Conservation (phyloP, 1,284 basidiomycete species). For the Agroathelia rolfsii region DNA sequence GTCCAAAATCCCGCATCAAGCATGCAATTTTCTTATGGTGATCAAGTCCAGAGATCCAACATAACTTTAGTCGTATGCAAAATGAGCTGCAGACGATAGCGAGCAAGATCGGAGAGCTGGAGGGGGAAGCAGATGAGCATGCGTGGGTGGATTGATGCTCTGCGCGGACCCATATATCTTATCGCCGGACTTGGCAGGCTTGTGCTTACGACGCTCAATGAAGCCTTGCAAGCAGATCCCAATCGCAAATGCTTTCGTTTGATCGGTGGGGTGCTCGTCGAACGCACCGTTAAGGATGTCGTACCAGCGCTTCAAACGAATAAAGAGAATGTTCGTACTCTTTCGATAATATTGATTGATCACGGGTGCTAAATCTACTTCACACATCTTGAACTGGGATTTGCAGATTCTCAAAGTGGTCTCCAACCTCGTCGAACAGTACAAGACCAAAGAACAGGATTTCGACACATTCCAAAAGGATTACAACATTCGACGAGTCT, state of each 20-base stretch:
- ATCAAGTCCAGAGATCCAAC: slow-evolving; percentile 63
- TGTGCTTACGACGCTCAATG: slow-evolving; percentile 81
- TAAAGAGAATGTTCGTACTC: slow-evolving; percentile 60
- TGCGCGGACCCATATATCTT: slow-evolving; percentile 9
- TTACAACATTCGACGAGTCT: slow-evolving; percentile 65
- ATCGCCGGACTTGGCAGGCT: slow-evolving; percentile 42
- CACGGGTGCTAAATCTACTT: too few relatives aligned
- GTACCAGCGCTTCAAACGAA: slow-evolving; percentile 84
- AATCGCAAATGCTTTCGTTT: slow-evolving; percentile 93
- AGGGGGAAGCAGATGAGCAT: slow-evolving; percentile 90
- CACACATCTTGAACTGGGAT: too few relatives aligned
- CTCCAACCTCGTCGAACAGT: slow-evolving; percentile 68
- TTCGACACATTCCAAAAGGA: slow-evolving; percentile 78
- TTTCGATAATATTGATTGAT: slow-evolving; percentile 3
- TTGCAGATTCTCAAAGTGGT: slow-evolving; percentile 73
- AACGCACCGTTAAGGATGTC: slow-evolving; percentile 93
- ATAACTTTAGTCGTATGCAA: slow-evolving; percentile 65
- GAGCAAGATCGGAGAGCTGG: slow-evolving; percentile 87
- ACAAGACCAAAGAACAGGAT: slow-evolving; percentile 81
- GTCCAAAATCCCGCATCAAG: too few relatives aligned
- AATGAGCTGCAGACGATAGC: slow-evolving; percentile 81
- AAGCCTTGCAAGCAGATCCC: slow-evolving; percentile 71
- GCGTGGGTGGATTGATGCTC: slow-evolving; percentile 32
- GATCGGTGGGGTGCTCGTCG: slow-evolving; percentile 92
- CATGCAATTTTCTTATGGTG: slow-evolving; percentile 13